Conservation (phyloP, 768 basidiomycete species). For the Amanita thiersii region DNA sequence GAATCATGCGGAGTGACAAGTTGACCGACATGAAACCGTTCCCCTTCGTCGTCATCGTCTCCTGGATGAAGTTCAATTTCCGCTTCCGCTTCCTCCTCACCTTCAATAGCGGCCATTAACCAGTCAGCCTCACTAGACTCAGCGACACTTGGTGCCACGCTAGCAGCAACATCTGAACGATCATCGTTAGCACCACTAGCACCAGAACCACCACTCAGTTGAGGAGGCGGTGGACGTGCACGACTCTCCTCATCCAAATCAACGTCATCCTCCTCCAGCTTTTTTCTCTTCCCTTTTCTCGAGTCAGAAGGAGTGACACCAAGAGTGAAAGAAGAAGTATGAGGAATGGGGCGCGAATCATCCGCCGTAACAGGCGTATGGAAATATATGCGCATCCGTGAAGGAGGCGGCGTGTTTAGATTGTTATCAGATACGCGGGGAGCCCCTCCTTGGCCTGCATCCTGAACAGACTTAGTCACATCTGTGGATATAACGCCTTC, state of each 20-base stretch:
- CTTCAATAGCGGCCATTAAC: slow-evolving; percentile 85
- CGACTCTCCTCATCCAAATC: slow-evolving; percentile 63
- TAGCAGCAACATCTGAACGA: slow-evolving; percentile 45
- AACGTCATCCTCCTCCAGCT: slow-evolving; percentile 82
- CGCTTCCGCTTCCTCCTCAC: slow-evolving; percentile 50
- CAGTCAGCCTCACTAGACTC: slow-evolving; percentile 81
- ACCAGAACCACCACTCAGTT: slow-evolving; percentile 29
- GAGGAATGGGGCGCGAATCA: slow-evolving; percentile 69
- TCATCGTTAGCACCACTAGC: too few relatives aligned
- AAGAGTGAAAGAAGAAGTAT: slow-evolving; percentile 42
- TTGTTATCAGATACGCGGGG: slow-evolving; percentile 21
- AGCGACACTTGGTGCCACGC: slow-evolving; percentile 58
- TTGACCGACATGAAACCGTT: slow-evolving; percentile 34
- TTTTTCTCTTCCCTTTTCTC: slow-evolving; percentile 82
- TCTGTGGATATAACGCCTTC: slow-evolving; percentile 19
- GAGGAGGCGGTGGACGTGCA: slow-evolving; percentile 58
- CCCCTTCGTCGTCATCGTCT: slow-evolving; percentile 36
- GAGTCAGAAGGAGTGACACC: slow-evolving; percentile 44
- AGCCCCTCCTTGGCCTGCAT: slow-evolving; percentile 14
- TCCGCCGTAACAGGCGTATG: slow-evolving; percentile 82
- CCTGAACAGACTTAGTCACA: slow-evolving; percentile 21
- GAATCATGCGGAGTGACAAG: slow-evolving; percentile 29
- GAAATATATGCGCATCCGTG: slow-evolving; percentile 87
- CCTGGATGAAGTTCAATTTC: slow-evolving; percentile 30
- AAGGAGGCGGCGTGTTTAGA: slow-evolving; percentile 47